Evolutionary conservation across 495 filamentous ascomycete species (phyloP).

Genomic region (Lasiosphaeria miniovina): DNA sequence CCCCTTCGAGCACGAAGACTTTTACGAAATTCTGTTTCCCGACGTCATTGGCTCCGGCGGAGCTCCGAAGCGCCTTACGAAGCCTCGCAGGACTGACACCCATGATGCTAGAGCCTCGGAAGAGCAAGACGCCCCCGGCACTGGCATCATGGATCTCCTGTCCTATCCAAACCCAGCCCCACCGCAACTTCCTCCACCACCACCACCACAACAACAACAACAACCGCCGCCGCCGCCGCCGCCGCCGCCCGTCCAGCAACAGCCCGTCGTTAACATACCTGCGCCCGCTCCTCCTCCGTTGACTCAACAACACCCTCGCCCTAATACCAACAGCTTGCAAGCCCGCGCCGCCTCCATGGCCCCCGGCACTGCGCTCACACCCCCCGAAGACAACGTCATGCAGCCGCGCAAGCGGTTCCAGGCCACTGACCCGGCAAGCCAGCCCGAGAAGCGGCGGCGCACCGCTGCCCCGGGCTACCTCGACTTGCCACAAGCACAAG

Average conservation of each 20-base stretch:
- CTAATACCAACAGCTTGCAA: slow-evolving; percentile 5
- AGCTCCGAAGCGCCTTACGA: slow-evolving; percentile 49
- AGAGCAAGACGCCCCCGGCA: slow-evolving; percentile 31
- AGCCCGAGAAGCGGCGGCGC: slow-evolving; percentile 43
- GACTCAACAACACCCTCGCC: slow-evolving; percentile 13
- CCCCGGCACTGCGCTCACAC: slow-evolving; percentile 44
- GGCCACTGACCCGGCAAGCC: slow-evolving; percentile 7
- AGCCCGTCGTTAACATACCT: neutral
- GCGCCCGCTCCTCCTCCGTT: slow-evolving; percentile 15
- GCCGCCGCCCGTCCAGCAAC: slow-evolving; percentile 7
- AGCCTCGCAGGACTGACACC: slow-evolving; percentile 39
- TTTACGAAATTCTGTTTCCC: slow-evolving; percentile 49
- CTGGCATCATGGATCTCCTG: slow-evolving; percentile 33
- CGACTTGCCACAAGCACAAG: slow-evolving; percentile 20
- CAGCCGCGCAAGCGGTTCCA: slow-evolving; percentile 14
- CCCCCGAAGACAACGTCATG: slow-evolving; percentile 40
- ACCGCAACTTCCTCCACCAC: slow-evolving; percentile 23
- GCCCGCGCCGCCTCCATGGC: slow-evolving; percentile 1
- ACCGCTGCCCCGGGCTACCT: slow-evolving; percentile 27
- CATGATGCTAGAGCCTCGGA: slow-evolving; percentile 27
- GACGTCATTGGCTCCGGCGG: slow-evolving; percentile 51
- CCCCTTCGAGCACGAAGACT: slow-evolving; percentile 51
- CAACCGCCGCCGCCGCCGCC: neutral
- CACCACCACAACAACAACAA: slow-evolving; percentile 6
- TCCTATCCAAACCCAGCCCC: slow-evolving; percentile 20